Base-by-base conservation (phyloP, 192 early-diverging fungal species). In the Polychytrium aggregatum region DNA sequence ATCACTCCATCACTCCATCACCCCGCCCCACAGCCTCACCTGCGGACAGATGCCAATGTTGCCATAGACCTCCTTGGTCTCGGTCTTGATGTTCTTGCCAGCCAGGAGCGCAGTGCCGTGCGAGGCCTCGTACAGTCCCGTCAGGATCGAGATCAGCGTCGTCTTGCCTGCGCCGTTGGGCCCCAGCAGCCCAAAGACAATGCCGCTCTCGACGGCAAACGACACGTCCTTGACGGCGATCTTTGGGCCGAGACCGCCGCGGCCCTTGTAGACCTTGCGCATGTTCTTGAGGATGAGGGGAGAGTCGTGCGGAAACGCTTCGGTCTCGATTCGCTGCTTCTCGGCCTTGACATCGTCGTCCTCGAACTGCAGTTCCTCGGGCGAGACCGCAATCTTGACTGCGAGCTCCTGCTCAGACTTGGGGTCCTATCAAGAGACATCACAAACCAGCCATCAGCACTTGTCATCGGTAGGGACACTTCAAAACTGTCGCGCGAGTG, bases 61-160 rank as follows among this genome's bases (percentile, higher is more conserved):
- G 18, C 62, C 45, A 41, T 79, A 79, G 0, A 87, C 76, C 37
- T 66, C 56, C 29, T 61, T 52, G 51, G 56, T 71, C 27, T 83
- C 36, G 0, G 62, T 69, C 18, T 59, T 51, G 48, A 82, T 55
- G 48, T 81, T 68, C 41, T 58, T 80, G 0, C 77, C 73, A 26
- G 73, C 70, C 10, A 87, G 44, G 30, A 37, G 64, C 0, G 82
- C 83, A 31, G 40, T 49, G 26, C 84, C 84, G 20, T 47, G 36
- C 1, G 78, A 73, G 8, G 71, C 60, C 36, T 63, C 61, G 46
- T 79, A 81, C 7, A 82, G 45, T 11, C 83, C 82, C 13, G 83
- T 87, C 48, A 87, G 50, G 41, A 86, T 86, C 18, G 62, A 64
- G 37, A 86, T 81, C 37, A 83, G 48, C 8, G 84, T 83, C 8